These are phyloP conservation scores for Castanea mollissima DNA, from an alignment of 306 rosid species.

Conservation along the genomic window DNA sequence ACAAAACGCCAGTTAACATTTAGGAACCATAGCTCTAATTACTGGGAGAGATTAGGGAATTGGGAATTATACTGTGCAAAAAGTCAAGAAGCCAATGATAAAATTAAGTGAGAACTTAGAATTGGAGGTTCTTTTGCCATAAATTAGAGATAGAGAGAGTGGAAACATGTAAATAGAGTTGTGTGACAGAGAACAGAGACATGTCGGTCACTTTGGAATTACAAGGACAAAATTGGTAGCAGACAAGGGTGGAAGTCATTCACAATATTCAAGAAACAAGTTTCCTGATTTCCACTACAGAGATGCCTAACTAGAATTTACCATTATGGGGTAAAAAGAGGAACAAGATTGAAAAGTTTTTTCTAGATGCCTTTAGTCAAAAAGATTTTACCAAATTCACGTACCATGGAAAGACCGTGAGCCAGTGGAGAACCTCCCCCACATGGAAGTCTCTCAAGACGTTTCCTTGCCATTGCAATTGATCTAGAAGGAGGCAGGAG, in stretches of 20 bases:
- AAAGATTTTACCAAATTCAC: constrained; percentile 28
- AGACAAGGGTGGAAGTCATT: background rate
- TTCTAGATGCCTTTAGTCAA: background rate
- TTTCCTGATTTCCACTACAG: background rate
- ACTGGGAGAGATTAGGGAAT: background rate
- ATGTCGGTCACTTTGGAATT: background rate
- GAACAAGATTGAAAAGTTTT: background rate
- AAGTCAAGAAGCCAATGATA: background rate
- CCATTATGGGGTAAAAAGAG: background rate
- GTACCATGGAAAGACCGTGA: constrained; percentile 91
- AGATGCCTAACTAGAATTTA: background rate
- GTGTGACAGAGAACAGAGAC: background rate
- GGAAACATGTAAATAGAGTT: background rate
- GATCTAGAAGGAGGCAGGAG: constrained; percentile 98
- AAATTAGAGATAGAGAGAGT: background rate
- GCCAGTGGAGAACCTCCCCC: constrained; percentile 99
- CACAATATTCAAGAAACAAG: background rate
- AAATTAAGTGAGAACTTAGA: background rate
- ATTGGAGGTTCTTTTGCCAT: background rate
- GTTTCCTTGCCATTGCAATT: constrained; percentile 95
- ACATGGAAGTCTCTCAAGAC: constrained; percentile 96
- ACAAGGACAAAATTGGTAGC: background rate
- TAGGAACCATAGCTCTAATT: constrained; percentile 5
- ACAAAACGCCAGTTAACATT: constrained; percentile 27
- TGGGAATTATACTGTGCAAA: constrained; percentile 4